phyloP scores from a whole-genome alignment of 2,329 filamentous ascomycete genomes.

The Phyllosticta citriasiana region DNA sequence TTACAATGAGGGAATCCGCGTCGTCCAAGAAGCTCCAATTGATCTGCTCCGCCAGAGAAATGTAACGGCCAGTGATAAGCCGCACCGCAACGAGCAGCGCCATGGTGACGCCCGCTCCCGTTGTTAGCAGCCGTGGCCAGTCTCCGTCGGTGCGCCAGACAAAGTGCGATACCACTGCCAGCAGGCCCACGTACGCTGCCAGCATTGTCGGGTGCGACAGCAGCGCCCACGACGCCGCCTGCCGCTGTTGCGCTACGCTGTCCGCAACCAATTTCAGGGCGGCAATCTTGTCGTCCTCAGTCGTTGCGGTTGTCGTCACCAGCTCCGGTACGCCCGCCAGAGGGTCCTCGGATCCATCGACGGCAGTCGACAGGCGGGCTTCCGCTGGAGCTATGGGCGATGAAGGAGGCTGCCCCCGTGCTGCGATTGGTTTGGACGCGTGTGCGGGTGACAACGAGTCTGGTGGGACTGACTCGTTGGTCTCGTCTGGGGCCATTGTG shows the following conservation, averaged over 20 bases:
- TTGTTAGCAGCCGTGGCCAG: constrained; percentile 45
- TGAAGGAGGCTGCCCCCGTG: constrained; percentile 7
- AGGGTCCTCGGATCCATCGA: background rate
- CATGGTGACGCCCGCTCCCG: constrained; percentile 53
- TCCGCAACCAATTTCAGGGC: constrained; percentile 68
- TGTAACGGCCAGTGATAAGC: constrained; percentile 51
- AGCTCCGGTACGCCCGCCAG: constrained; percentile 53
- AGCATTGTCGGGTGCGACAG: constrained; percentile 26
- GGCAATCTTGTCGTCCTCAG: constrained; percentile 51
- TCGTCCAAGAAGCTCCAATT: constrained; percentile 52
- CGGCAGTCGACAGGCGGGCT: background rate
- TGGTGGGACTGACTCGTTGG: constrained; percentile 13
- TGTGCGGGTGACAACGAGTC: constrained; percentile 4
- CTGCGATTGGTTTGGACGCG: background rate
- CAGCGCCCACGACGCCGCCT: constrained; percentile 53
- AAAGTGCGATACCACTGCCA: constrained; percentile 30
- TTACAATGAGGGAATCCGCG: constrained; percentile 39
- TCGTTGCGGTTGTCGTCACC: constrained; percentile 44
- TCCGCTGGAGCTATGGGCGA: constrained; percentile 14
- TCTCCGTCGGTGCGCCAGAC: constrained; percentile 38
- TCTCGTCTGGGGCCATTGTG: constrained; percentile 17
- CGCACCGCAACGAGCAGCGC: constrained; percentile 52
- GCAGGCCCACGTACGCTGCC: constrained; percentile 23
- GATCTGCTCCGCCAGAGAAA: constrained; percentile 51
- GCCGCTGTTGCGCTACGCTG: constrained; percentile 72